phyloP scores from a whole-genome alignment of 495 filamentous ascomycete species.

The Penicillium chermesinum region DNA sequence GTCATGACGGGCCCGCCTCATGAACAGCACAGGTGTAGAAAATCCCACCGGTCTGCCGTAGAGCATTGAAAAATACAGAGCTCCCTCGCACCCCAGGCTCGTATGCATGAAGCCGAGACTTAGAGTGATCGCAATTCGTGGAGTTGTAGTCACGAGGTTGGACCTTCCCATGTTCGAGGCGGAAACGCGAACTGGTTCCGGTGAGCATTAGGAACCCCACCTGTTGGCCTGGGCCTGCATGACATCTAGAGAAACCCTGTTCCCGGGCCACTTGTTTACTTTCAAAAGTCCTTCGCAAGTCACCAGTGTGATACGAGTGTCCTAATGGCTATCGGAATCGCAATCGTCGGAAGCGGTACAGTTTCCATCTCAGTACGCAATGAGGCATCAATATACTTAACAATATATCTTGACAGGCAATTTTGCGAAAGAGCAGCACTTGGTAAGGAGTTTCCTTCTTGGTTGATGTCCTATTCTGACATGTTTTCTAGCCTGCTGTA shows the following conservation, averaged over 20 bases:
- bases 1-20: conserved; percentile 3
- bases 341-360: conserved; percentile 63
- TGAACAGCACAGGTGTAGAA: background rate
- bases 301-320: too few species aligned
- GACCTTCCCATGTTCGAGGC: conserved; percentile 19
- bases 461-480: background rate
- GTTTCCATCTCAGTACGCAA: conserved; percentile 11
- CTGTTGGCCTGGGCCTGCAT: conserved; percentile 9
- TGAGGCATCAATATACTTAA: conserved; percentile 1
- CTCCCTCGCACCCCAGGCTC: background rate
- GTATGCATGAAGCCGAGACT: background rate
- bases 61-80: too few species aligned
- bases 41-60: too few species aligned
- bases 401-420: conserved; percentile 34
- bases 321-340: conserved; percentile 50
- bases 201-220: conserved; percentile 16
- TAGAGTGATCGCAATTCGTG: background rate
- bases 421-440: conserved; percentile 41
- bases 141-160: conserved; percentile 8
- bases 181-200: background rate
- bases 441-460: conserved; percentile 29
- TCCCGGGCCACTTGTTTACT: background rate
- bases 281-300: background rate
- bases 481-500: conserved; percentile 44
- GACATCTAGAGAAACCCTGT: conserved; percentile 6